Evolutionary conservation across 768 basidiomycete species (phyloP).

Genomic region (Kondoa subrosea): DNA sequence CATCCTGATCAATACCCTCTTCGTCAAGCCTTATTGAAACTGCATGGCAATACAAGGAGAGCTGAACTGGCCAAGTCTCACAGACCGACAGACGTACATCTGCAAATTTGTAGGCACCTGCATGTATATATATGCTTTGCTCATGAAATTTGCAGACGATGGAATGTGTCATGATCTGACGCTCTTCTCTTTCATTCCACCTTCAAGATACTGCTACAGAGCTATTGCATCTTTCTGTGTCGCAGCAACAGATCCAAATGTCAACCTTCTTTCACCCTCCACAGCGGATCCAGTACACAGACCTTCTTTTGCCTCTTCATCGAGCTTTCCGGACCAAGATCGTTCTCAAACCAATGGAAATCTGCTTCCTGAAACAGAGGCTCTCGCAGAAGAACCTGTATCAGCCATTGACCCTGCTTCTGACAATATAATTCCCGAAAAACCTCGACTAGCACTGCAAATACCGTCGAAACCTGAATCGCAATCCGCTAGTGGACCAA

Average conservation of each 20-base stretch:
- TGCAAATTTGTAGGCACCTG: slow-evolving; percentile 22
- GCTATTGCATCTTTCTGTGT: slow-evolving; percentile 34
- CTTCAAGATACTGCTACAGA: slow-evolving; percentile 33
- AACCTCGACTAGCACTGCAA: slow-evolving; percentile 1
- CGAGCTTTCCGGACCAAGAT: neutral
- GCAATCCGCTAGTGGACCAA: neutral
- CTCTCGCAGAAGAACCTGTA: neutral
- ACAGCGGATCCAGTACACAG: neutral
- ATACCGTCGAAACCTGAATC: slow-evolving; percentile 3
- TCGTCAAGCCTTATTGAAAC: slow-evolving; percentile 39
- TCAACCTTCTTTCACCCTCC: neutral
- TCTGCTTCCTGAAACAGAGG: neutral
- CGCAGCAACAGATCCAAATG: slow-evolving; percentile 29
- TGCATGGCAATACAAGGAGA: slow-evolving; percentile 33
- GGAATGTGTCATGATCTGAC: slow-evolving; percentile 25
- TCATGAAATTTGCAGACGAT: slow-evolving; percentile 12
- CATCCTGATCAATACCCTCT: slow-evolving; percentile 57
- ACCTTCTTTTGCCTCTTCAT: neutral
- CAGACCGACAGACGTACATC: slow-evolving; percentile 26
- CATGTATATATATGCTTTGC: neutral
- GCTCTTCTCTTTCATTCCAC: slow-evolving; percentile 28
- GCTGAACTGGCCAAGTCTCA: slow-evolving; percentile 11
- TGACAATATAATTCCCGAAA: slow-evolving; percentile 1
- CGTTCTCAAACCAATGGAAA: neutral
- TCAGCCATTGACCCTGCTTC: neutral